Evolutionary conservation across 2,329 filamentous ascomycete species (phyloP).

Genomic region (Monosporascus sp.): DNA sequence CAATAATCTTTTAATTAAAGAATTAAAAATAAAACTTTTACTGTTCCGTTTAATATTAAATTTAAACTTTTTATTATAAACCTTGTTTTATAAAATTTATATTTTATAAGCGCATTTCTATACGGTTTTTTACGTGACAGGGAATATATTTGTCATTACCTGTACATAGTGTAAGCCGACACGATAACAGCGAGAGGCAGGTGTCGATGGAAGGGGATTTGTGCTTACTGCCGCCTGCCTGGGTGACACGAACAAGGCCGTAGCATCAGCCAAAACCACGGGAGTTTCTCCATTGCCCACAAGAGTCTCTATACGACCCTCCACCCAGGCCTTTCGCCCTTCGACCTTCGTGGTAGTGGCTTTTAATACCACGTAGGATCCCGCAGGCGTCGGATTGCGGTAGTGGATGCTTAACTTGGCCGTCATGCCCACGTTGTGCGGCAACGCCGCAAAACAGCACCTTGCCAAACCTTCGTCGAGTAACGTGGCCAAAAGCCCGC

Average conservation of each 20-base stretch:
- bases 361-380: constrained; percentile 69
- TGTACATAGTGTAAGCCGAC: constrained; percentile 6
- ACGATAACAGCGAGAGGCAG: not conserved
- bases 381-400: constrained; percentile 70
- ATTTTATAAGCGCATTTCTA: no score
- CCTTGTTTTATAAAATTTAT: fast-evolving
- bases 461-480: constrained; percentile 85
- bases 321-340: constrained; percentile 91
- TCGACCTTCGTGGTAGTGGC: constrained; percentile 81
- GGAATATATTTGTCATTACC: constrained; percentile 33
- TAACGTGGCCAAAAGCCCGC: constrained; percentile 85
- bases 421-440: constrained; percentile 80
- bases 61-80: no score
- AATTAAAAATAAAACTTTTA: no score
- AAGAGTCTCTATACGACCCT: constrained; percentile 78
- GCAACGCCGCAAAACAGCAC: constrained; percentile 82
- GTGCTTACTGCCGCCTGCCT: constrained; percentile 68
- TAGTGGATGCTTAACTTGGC: constrained; percentile 83
- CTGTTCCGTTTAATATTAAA: no score
- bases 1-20: no score
- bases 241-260: constrained; percentile 83
- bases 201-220: not conserved
- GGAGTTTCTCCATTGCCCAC: constrained; percentile 56
- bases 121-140: not conserved
- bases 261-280: constrained; percentile 70